phyloP scores from a whole-genome alignment of 495 filamentous ascomycete species.

The Bombardia bombarda region DNA sequence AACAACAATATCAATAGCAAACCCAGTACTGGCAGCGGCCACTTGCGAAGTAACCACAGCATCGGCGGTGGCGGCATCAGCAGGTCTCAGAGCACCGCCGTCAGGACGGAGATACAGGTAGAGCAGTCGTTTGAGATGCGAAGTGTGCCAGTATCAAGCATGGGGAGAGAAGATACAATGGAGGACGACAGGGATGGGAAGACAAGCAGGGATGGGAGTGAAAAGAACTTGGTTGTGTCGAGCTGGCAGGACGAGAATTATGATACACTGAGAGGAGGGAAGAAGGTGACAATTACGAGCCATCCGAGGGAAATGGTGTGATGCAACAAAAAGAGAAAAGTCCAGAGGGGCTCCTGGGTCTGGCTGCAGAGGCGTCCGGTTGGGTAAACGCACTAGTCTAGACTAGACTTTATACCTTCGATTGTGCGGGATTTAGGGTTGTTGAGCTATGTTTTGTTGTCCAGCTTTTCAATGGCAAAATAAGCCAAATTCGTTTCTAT shows the following conservation, averaged over 20 bases:
- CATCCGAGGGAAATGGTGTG: constrained; percentile 8
- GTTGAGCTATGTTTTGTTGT: no score
- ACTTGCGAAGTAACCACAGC: background rate
- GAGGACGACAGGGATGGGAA: background rate
- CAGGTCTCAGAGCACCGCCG: background rate
- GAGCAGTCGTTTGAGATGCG: constrained; percentile 14
- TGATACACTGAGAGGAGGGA: background rate
- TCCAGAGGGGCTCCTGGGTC: no score
- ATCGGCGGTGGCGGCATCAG: background rate
- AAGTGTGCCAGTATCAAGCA: constrained; percentile 6
- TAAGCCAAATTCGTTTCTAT: no score
- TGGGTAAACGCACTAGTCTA: no score
- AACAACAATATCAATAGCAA: background rate
- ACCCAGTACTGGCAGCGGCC: background rate
- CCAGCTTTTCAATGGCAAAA: no score
- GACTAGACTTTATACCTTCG: no score
- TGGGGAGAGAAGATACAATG: background rate
- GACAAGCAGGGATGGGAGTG: constrained; percentile 11
- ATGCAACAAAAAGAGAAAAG: background rate
- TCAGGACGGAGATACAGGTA: constrained; percentile 7
- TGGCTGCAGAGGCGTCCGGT: no score
- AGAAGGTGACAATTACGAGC: constrained; percentile 5
- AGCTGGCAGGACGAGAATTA: constrained; percentile 9
- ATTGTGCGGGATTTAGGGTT: no score
- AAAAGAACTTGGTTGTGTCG: constrained; percentile 11